Evolutionary conservation across 176 grass and related monocot species (phyloP).

Genomic region (Carex scoparia): DNA sequence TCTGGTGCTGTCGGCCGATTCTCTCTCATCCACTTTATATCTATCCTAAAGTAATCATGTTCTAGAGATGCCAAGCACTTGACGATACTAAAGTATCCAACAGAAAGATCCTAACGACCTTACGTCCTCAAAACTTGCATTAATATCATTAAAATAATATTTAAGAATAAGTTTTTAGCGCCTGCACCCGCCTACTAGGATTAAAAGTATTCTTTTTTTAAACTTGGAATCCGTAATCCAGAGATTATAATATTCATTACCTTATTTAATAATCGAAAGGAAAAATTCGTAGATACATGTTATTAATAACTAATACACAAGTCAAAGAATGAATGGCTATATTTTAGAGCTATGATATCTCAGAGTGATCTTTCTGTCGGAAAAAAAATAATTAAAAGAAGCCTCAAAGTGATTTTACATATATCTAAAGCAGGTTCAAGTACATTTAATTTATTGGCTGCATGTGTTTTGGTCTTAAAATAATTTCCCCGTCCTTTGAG

Average conservation of each 20-base stretch:
- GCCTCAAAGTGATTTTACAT: background rate
- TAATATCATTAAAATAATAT: background rate
- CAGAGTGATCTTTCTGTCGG: conserved; percentile 4
- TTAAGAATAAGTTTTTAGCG: background rate
- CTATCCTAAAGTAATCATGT: background rate
- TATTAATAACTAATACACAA: background rate
- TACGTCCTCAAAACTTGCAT: background rate
- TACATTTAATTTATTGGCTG: background rate
- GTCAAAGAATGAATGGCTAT: background rate
- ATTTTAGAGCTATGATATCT: conserved; percentile 10
- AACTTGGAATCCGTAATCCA: background rate
- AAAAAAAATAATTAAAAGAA: conserved; percentile 11
- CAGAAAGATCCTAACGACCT: conserved; percentile 13
- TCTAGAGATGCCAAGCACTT: background rate
- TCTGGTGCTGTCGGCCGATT: background rate
- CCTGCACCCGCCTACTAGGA: background rate
- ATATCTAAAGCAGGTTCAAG: background rate
- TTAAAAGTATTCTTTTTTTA: background rate
- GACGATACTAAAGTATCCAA: background rate
- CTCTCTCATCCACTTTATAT: background rate
- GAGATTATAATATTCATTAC: background rate
- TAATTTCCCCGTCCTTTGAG: background rate
- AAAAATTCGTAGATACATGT: background rate
- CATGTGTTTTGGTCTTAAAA: background rate
- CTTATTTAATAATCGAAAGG: background rate